Conservation (phyloP, 352 stramenopile species). For the Halophytophthora batemanensis region DNA sequence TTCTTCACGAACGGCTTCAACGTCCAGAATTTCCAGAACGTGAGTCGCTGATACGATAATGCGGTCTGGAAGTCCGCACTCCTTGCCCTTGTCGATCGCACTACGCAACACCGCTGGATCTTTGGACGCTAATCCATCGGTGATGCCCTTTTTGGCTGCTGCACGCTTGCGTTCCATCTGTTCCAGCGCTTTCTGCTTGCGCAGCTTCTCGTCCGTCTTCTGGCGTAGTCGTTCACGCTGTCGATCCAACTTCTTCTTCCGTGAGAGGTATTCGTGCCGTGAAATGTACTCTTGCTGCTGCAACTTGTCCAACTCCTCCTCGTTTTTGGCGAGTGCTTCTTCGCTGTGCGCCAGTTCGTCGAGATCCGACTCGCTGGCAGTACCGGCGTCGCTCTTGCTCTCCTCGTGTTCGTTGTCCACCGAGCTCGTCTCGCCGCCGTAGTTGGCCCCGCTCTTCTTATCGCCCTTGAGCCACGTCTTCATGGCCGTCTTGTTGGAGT, state of each 20-base stretch:
- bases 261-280: slow-evolving; percentile 74
- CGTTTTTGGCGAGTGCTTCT: slow-evolving; percentile 59
- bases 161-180: slow-evolving; percentile 60
- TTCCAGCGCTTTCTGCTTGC: slow-evolving; percentile 63
- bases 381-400: slow-evolving; percentile 40
- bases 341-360: slow-evolving; percentile 61
- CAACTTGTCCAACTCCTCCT: slow-evolving; percentile 71
- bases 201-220: slow-evolving; percentile 52
- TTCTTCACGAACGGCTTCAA: slow-evolving; percentile 61
- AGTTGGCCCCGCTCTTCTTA: slow-evolving; percentile 38
- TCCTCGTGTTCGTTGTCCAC: slow-evolving; percentile 34
- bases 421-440: slow-evolving; percentile 12
- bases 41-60: slow-evolving; percentile 75
- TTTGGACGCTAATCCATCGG: slow-evolving; percentile 60
- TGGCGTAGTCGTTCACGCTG: slow-evolving; percentile 61
- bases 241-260: slow-evolving; percentile 68
- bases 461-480: slow-evolving; percentile 58
- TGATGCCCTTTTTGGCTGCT: slow-evolving; percentile 63
- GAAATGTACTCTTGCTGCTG: slow-evolving; percentile 65
- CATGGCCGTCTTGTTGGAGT: slow-evolving; percentile 56
- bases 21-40: slow-evolving; percentile 73
- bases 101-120: slow-evolving; percentile 45
- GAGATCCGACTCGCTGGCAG: slow-evolving; percentile 57
- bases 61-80: slow-evolving; percentile 55
- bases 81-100: slow-evolving; percentile 71